phyloP scores from a whole-genome alignment of 805 yeast genomes.

The Metschnikowia sp. region DNA sequence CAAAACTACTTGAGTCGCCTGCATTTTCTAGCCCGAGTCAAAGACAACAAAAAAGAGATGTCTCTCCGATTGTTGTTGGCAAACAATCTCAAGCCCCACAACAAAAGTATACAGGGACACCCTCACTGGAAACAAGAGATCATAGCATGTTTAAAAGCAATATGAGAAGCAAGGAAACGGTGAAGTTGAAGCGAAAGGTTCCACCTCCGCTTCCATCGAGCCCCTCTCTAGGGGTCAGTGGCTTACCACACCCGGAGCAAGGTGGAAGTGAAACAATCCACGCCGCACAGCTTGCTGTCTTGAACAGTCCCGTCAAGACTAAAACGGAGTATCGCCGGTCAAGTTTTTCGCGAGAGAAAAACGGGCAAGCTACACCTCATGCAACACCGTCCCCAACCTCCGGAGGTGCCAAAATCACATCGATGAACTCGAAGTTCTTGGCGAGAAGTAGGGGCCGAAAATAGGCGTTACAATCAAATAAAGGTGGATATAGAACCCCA shows the following conservation, averaged over 20 bases:
- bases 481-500: too few relatives aligned
- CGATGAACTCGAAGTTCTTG: slow-evolving; percentile 58
- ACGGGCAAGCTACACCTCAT: not conserved
- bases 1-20: slow-evolving; percentile 11
- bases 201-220: slow-evolving; percentile 27
- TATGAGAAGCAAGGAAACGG: not conserved
- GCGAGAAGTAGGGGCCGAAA: slow-evolving; percentile 53
- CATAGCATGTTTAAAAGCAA: not conserved
- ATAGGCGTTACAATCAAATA: slow-evolving; percentile 8
- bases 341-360: slow-evolving; percentile 33
- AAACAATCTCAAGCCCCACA: slow-evolving; percentile 15
- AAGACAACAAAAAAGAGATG: slow-evolving; percentile 4
- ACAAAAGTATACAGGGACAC: slow-evolving; percentile 18
- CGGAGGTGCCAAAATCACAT: slow-evolving; percentile 37
- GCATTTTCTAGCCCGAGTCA: slow-evolving; percentile 10
- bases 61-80: not conserved
- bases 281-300: slow-evolving; percentile 44
- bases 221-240: slow-evolving; percentile 2
- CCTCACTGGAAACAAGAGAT: not conserved
- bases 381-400: not conserved
- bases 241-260: slow-evolving; percentile 3
- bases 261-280: slow-evolving; percentile 32
- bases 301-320: slow-evolving; percentile 25
- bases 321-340: slow-evolving; percentile 28
- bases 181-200: slow-evolving; percentile 22